Evolutionary conservation across 2,329 filamentous ascomycete species (phyloP).

Genomic region (Aspergillus pseudotamarii): DNA sequence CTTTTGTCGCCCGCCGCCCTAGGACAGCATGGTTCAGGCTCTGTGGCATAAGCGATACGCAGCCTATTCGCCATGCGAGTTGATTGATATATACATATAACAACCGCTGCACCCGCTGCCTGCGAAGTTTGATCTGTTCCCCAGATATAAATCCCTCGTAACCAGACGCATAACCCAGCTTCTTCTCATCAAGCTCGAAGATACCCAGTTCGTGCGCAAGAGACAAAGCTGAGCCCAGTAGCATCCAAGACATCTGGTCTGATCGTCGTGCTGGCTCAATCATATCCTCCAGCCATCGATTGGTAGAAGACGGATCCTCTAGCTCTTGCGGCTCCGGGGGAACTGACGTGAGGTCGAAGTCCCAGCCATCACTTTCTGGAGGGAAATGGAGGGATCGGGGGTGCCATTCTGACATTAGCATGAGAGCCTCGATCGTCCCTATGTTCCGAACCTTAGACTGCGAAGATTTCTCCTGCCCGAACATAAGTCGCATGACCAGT

Average conservation of each 20-base stretch:
- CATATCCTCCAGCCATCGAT: constrained; percentile 56
- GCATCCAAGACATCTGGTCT: constrained; percentile 64
- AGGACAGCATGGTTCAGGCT: constrained; percentile 38
- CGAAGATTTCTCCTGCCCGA: constrained; percentile 57
- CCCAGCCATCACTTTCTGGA: constrained; percentile 58
- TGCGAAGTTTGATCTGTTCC: constrained; percentile 36
- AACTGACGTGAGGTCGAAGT: constrained; percentile 54
- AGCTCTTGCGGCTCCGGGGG: constrained; percentile 38
- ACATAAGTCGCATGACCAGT: constrained; percentile 56
- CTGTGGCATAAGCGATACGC: constrained; percentile 56
- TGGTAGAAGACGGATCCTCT: constrained; percentile 33
- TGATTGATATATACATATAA: constrained; percentile 56
- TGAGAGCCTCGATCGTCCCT: constrained; percentile 56
- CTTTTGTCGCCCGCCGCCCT: constrained; percentile 31
- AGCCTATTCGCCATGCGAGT: constrained; percentile 54
- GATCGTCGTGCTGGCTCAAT: constrained; percentile 57
- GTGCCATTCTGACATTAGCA: constrained; percentile 61
- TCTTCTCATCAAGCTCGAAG: constrained; percentile 48
- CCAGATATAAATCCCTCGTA: constrained; percentile 31
- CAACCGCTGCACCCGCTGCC: constrained; percentile 41
- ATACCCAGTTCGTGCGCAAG: constrained; percentile 57
- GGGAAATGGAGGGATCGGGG: constrained; percentile 58
- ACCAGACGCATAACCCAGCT: constrained; percentile 26
- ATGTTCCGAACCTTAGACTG: constrained; percentile 54
- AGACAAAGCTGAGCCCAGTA: constrained; percentile 57